Percentiles rank a stretch among this genome's conserved stretches.
Evolutionary conservation across 306 rosid species (phyloP).

Genomic region (Casuarina equisetifolia): DNA sequence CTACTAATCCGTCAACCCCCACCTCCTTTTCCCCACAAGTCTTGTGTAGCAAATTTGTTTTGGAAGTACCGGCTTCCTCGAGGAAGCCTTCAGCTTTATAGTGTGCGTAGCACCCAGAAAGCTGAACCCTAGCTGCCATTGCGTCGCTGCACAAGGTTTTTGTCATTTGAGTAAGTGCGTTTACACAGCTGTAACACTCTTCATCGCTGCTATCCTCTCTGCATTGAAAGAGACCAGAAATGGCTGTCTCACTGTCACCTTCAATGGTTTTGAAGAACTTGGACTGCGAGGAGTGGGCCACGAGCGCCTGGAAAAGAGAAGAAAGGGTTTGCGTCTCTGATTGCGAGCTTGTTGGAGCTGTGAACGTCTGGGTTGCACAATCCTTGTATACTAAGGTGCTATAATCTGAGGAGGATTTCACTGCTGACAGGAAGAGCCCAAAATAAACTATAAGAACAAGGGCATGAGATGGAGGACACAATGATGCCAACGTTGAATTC

Average conservation of each 20-base stretch:
- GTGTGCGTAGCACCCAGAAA: slow-evolving; percentile 55
- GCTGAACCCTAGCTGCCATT: slow-evolving; percentile 56
- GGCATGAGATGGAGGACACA: slow-evolving; percentile 6
- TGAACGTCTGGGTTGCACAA: slow-evolving; percentile 47
- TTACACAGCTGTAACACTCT: slow-evolving; percentile 64
- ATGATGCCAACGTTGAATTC: slow-evolving; percentile 25
- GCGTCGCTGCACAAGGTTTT: slow-evolving; percentile 46
- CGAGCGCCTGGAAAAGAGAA: slow-evolving; percentile 53
- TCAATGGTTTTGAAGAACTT: slow-evolving; percentile 54
- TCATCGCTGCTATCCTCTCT: slow-evolving; percentile 40
- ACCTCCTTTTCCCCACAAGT: slow-evolving; percentile 37
- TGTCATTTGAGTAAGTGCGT: slow-evolving; percentile 32
- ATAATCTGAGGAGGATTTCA: slow-evolving; percentile 32
- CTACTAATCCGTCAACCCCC: slow-evolving; percentile 21
- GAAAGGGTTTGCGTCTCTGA: slow-evolving; percentile 40
- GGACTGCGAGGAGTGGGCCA: slow-evolving; percentile 46
- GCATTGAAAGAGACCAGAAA: slow-evolving; percentile 71
- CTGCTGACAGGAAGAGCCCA: slow-evolving; percentile 24
- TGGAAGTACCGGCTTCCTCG: background rate
- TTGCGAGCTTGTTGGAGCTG: slow-evolving; percentile 8
- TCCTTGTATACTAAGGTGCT: slow-evolving; percentile 49
- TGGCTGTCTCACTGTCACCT: slow-evolving; percentile 2
- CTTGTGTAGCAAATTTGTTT: slow-evolving; percentile 35
- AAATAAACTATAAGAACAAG: slow-evolving; percentile 19
- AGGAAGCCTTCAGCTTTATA: slow-evolving; percentile 34